These are phyloP conservation scores for Syncephalis plumigaleata DNA, from an alignment of 371 early-diverging fungal genomes.

Conservation along the genomic window DNA sequence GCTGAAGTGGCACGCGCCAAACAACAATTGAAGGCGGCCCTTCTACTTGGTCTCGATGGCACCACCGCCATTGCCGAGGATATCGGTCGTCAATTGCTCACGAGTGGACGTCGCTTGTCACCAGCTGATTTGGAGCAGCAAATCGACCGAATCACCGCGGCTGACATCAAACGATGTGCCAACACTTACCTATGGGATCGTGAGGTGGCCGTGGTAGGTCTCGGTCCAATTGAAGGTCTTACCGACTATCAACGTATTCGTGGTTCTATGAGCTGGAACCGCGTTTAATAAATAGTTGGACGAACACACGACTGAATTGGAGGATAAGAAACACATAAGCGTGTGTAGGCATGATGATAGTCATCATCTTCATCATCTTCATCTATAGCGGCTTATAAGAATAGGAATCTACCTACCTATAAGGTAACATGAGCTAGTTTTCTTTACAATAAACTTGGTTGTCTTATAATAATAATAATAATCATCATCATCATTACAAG, in stretches of 20 bases:
- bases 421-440: too few species aligned
- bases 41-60: constrained; percentile 80
- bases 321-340: too few species aligned
- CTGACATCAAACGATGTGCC: constrained; percentile 77
- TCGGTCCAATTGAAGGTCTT: constrained; percentile 76
- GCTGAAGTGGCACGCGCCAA: constrained; percentile 93
- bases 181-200: constrained; percentile 74
- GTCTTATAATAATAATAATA: too few species aligned
- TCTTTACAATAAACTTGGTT: too few species aligned
- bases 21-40: constrained; percentile 90
- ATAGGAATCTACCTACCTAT: too few species aligned
- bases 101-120: constrained; percentile 71
- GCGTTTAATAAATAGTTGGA: too few species aligned
- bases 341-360: too few species aligned
- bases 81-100: constrained; percentile 90
- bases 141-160: constrained; percentile 64
- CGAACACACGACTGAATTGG: not conserved
- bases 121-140: constrained; percentile 66
- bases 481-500: too few species aligned
- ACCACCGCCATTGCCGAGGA: constrained; percentile 91
- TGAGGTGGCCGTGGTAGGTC: constrained; percentile 80
- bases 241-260: constrained; percentile 83
- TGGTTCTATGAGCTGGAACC: constrained; percentile 52
- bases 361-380: too few species aligned
- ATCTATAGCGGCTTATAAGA: too few species aligned